phyloP scores from a whole-genome alignment of 768 basidiomycete genomes.

The Kwoniella mangroviensis region DNA sequence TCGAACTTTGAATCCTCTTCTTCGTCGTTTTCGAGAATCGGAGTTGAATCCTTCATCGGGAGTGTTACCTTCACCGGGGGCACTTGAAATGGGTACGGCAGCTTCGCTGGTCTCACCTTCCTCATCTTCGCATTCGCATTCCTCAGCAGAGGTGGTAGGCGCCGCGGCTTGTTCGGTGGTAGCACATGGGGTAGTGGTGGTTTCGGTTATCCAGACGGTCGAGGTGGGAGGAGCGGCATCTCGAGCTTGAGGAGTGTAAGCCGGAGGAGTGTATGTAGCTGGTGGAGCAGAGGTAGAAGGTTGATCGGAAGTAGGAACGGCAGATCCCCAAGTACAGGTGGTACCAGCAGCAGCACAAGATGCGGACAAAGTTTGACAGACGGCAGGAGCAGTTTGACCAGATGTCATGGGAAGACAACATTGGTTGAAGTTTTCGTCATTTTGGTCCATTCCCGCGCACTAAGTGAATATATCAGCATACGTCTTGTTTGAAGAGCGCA shows the following conservation, averaged over 20 bases:
- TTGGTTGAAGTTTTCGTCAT: slow-evolving; percentile 19
- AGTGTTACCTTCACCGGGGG: background rate
- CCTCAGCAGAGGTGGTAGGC: slow-evolving; percentile 12
- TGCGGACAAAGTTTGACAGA: slow-evolving; percentile 18
- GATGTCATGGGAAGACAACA: slow-evolving; percentile 29
- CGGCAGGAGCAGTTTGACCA: slow-evolving; percentile 24
- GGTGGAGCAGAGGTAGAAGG: slow-evolving; percentile 13
- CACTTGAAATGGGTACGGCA: background rate
- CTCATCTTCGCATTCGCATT: slow-evolving; percentile 7
- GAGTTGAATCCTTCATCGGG: slow-evolving; percentile 2
- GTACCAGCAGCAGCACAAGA: slow-evolving; percentile 11
- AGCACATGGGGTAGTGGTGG: slow-evolving; percentile 9
- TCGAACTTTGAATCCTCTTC: slow-evolving; percentile 7
- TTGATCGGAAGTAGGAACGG: slow-evolving; percentile 18
- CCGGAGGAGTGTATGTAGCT: slow-evolving; percentile 16
- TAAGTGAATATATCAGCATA: background rate
- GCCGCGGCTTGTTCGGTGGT: slow-evolving; percentile 2
- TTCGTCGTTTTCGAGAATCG: background rate
- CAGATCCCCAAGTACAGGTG: slow-evolving; percentile 18
- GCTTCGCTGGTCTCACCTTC: slow-evolving; percentile 8
- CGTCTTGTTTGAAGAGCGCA: background rate
- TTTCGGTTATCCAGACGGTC: slow-evolving; percentile 19
- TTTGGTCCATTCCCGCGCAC: slow-evolving; percentile 19
- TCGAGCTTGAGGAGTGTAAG: slow-evolving; percentile 13
- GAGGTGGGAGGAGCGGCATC: slow-evolving; percentile 6